Evolutionary conservation across 1,284 basidiomycete genomes (phyloP), one percentile per base, ranked within the genome.

Genomic region (Leccinum pallidistipes): DNA sequence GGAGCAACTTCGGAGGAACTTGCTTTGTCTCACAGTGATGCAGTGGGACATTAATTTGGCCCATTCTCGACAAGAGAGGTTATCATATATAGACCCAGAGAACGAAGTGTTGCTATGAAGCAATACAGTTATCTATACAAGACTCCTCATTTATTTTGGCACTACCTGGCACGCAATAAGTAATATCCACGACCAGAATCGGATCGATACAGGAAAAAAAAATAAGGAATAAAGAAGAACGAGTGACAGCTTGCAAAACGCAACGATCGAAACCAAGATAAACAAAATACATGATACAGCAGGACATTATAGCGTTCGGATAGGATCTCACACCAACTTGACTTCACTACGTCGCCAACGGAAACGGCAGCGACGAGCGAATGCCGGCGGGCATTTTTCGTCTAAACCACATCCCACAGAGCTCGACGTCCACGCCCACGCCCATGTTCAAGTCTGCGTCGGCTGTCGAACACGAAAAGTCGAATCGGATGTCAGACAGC

Each of bases 351-450:
- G 7, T 14, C 32, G 21, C 14, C 47, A 49, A 31, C 16, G 50
- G 50, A 3, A 52, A 58, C 14, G 16, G 27, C 18, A 40, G 53
- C 18, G 57, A 58, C 38, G 27, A 24, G 9, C 14, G 47, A 16
- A 49, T 49, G 14, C 24, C 47, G 3, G 47, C 14, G 5, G 57
- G 59, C 18, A 62, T 51, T 60, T 63, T 75, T 21, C 71, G 64
- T 47, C 65, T 65, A 29, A 74, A 73, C 71, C 71, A 73, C 27
- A 73, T 62, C 43, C 74, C 71, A 51, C 73, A 76, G 18, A 76
- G 56, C 5, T 72, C 74, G 21, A 72, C 57, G 16, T 73, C 47
- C 45, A 47, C 45, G 5, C 3, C 21, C 21, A 49, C 7, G 7
- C 5, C 74, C 18, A 53, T 52, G 2, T 76, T 70, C 53, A 16